Base-by-base conservation (phyloP, 176 grass and related monocot species). In the Bothriochloa decipiens region DNA sequence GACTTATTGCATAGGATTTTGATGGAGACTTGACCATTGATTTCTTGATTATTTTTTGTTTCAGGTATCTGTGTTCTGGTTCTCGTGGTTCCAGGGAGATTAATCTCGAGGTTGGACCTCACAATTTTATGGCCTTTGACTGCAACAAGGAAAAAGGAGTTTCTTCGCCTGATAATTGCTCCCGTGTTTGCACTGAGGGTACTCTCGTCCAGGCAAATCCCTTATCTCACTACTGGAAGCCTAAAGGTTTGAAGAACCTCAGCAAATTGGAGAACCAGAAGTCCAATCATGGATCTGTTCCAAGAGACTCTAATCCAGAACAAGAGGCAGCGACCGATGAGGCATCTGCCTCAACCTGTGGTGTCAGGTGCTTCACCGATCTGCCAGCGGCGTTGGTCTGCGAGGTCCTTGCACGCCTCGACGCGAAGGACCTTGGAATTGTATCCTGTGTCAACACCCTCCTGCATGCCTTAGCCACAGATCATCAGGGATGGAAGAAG, bases 401-500 rank as follows among this genome's bases (percentile, higher is more conserved):
- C 26, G 96, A 98, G 90, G 87, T 98, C 72, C 91, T 98, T 66
- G 82, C 85, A 77, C 71, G 80, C 77, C 96, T 98, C 6, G 96
- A 98, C 65, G 89, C 89, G 43, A 98, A 98, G 70, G 93, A 91
- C 63, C 96, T 98, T 18, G 96, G 92, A 3, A 82, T 98, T 50
- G 74, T 98, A 42, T 95, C 96, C 49, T 98, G 96, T 49, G 93
- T 98, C 71, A 92, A 89, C 28, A 93, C 87, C 41, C 76, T 93
- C 69, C 53, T 98, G 63, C 88, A 93, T 68, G 61, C 71, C 70
- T 81, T 98, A 75, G 93, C 93, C 26, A 85, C 93, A 45, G 92
- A 97, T 81, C 93, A 95, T 85, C 89, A 93, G 65, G 91, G 93
- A 26, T 98, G 96, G 96, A 93, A 95, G 87, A 91, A 91, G 70